Percentiles rank a stretch among this genome's conserved stretches.
Evolutionary conservation across 768 basidiomycete genomes (phyloP).

Genomic region (Auricularia sp.): DNA sequence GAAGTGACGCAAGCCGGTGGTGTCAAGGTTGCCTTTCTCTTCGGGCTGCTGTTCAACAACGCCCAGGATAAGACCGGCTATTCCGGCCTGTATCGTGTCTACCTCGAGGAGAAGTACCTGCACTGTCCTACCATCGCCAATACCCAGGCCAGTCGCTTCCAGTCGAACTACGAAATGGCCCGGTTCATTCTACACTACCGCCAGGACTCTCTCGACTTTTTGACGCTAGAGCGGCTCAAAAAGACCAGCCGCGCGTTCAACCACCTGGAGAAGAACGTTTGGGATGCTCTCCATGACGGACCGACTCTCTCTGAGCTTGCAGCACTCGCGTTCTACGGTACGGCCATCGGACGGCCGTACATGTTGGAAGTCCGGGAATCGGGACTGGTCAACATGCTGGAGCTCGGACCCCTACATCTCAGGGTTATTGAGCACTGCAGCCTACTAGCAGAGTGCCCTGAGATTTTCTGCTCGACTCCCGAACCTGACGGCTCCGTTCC

Average conservation of each 20-base stretch:
- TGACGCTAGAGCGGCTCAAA: slow-evolving; percentile 10
- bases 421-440: slow-evolving; percentile 9
- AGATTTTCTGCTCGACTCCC: slow-evolving; percentile 8
- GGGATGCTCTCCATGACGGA: slow-evolving; percentile 12
- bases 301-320: slow-evolving; percentile 15
- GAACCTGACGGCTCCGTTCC: too few species aligned
- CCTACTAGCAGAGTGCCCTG: slow-evolving; percentile 13
- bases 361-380: slow-evolving; percentile 12
- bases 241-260: slow-evolving; percentile 13
- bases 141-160: slow-evolving; percentile 15
- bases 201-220: slow-evolving; percentile 12
- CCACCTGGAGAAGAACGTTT: slow-evolving; percentile 20
- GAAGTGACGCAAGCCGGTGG: slow-evolving; percentile 12
- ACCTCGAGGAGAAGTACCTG: slow-evolving; percentile 7
- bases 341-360: slow-evolving; percentile 17
- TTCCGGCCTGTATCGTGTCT: slow-evolving; percentile 14
- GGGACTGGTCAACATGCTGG: slow-evolving; percentile 11
- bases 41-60: slow-evolving; percentile 23
- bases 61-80: slow-evolving; percentile 28
- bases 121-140: slow-evolving; percentile 11
- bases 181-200: slow-evolving; percentile 11
- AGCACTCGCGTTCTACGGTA: slow-evolving; percentile 14
- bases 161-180: slow-evolving; percentile 12
- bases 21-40: slow-evolving; percentile 18
- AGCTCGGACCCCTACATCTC: slow-evolving; percentile 14